These are phyloP conservation scores for Bruguiera parviflora DNA, from an alignment of 345 rosid species.

Conservation along the genomic window DNA sequence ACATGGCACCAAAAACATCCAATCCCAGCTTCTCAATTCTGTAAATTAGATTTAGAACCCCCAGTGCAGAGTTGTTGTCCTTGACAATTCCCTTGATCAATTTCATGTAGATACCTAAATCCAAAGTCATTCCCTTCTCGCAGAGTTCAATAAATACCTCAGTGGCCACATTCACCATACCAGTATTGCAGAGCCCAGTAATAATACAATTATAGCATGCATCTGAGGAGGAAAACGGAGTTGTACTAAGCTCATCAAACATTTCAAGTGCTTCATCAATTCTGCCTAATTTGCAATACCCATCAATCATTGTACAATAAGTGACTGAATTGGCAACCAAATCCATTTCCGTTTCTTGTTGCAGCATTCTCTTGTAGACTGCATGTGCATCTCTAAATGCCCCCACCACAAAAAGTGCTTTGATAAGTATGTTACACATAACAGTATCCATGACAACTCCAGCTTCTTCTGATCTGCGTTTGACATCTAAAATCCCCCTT, in stretches of 20 bases:
- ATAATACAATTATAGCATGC: constrained; percentile 59
- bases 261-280: constrained; percentile 73
- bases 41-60: constrained; percentile 44
- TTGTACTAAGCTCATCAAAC: constrained; percentile 64
- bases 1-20: constrained; percentile 31
- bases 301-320: constrained; percentile 51
- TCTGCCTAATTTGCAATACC: constrained; percentile 55
- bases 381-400: constrained; percentile 65
- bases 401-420: constrained; percentile 66
- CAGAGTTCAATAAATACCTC: constrained; percentile 54
- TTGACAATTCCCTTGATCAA: constrained; percentile 44
- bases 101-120: constrained; percentile 32
- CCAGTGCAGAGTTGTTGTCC: constrained; percentile 36
- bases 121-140: constrained; percentile 45
- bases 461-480: constrained; percentile 48
- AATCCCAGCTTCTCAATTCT: constrained; percentile 39
- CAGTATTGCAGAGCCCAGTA: constrained; percentile 56
- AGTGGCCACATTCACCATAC: constrained; percentile 55
- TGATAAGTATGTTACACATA: constrained; percentile 68
- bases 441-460: constrained; percentile 55
- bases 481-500: constrained; percentile 48
- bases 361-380: constrained; percentile 54
- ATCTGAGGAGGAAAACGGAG: constrained; percentile 45
- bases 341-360: constrained; percentile 30
- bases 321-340: constrained; percentile 59